These are phyloP conservation scores for Mortierella sp. DNA, from an alignment of 371 early-diverging fungal species.

Conservation along the genomic window DNA sequence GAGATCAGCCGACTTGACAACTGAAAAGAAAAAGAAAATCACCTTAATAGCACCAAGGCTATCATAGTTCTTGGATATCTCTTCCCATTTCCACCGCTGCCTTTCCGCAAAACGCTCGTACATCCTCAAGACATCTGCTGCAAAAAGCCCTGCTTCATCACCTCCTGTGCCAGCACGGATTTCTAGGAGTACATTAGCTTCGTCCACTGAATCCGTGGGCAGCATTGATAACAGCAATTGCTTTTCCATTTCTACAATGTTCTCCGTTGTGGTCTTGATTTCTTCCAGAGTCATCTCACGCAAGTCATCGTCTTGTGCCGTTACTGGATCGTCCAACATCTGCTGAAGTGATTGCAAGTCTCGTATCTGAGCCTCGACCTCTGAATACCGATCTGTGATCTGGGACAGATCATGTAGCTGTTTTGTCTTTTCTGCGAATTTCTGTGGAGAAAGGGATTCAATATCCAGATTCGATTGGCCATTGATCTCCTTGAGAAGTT, in stretches of 20 bases:
- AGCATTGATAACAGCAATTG: conserved; percentile 64
- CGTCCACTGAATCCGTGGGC: conserved; percentile 76
- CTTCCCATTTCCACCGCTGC: conserved; percentile 79
- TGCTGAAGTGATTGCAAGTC: conserved; percentile 42
- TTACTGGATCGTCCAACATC: conserved; percentile 46
- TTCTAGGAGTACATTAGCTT: conserved; percentile 83
- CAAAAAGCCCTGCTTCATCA: conserved; percentile 86
- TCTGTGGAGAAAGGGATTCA: conserved; percentile 28
- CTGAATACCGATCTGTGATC: conserved; percentile 38
- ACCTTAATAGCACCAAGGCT: conserved; percentile 71
- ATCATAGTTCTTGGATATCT: conserved; percentile 67
- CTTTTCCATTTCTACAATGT: conserved; percentile 58
- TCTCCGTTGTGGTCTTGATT: conserved; percentile 54
- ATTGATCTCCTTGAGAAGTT: conserved; percentile 44
- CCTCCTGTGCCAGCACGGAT: conserved; percentile 88
- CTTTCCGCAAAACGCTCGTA: conserved; percentile 78
- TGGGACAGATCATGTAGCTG: conserved; percentile 49
- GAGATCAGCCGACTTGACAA: background rate
- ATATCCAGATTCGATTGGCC: conserved; percentile 14
- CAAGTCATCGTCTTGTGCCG: conserved; percentile 62
- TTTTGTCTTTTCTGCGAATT: conserved; percentile 52
- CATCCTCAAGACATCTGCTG: conserved; percentile 81
- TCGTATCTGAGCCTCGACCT: conserved; percentile 26
- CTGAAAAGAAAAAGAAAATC: conserved; percentile 11
- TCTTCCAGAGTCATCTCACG: conserved; percentile 72